Conservation (phyloP, 2,329 filamentous ascomycete genomes). For the Calonectria crousiana region DNA sequence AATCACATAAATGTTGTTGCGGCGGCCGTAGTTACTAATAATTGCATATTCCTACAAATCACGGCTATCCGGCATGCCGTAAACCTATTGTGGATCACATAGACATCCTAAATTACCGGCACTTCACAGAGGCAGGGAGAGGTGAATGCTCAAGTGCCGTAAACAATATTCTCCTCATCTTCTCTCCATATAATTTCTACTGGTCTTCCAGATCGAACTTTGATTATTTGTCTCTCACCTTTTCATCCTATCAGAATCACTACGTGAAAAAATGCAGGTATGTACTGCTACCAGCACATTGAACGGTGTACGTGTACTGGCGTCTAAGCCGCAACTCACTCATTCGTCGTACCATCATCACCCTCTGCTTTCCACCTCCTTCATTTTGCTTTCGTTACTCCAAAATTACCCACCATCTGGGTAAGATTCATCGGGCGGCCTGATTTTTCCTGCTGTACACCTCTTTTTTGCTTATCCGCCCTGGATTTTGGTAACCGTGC, state of each 20-base stretch:
- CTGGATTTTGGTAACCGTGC: neutral
- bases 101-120: neutral
- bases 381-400: neutral
- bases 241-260: neutral
- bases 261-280: constrained; percentile 18
- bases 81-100: neutral
- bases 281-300: neutral
- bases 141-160: neutral
- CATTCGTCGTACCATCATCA: constrained; percentile 7
- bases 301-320: constrained; percentile 6
- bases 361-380: neutral
- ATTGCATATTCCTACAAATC: neutral
- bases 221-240: neutral
- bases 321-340: constrained; percentile 24
- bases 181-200: neutral
- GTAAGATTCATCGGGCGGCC: neutral
- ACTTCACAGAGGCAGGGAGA: neutral
- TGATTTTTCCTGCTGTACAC: neutral
- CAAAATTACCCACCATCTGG: neutral
- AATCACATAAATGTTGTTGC: neutral
- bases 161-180: neutral
- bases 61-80: neutral
- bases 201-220: neutral
- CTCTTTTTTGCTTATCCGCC: neutral
- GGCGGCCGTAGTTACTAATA: neutral